Base-by-base conservation (phyloP, 306 rosid genomes). In the Trifolium pratense region DNA sequence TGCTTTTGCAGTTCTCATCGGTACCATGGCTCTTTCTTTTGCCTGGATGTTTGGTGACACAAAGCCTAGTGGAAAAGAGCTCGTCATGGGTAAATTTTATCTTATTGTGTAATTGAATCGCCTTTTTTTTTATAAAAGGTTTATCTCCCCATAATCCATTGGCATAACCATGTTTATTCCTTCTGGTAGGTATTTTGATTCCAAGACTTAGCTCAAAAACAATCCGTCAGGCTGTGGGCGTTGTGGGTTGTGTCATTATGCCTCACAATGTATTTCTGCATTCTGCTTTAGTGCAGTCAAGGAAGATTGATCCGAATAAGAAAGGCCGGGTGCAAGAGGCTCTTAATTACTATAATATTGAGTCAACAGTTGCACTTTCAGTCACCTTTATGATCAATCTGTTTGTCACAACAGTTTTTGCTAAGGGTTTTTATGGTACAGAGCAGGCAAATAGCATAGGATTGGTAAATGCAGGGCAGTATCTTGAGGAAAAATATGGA, bases 31-130 rank as follows among this genome's bases (percentile, higher is more conserved):
- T 74, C 69, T 91, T 76, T 84, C 97, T 23, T 91, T 91, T 76
- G 96, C 97, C 51, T 91, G 97, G 97, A 89, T 91, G 97, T 91
- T 89, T 86, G 91, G 80, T 56, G 97, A 91, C 66, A 34, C 96
- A 71, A 84, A 86, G 57, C 97, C 97, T 26, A 84, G 78, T 78
- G 87, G 90, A 62, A 86, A 82, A 77, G 87, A 91, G 77, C 97
- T 91, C 63, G 7, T 89, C 67, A 84, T 73, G 70, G 97, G 97
- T 91, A 89, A 69, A 10, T 42, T 39, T 60, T 70, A 29, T 71
- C 40, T 58, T 11, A 23, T 45, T 15, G 37, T 56, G 67, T 21
- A 51, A 9, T 68, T 74, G 51, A 15, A 69, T 25, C 64, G 7
- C 12, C 12, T 58, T 7, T 29, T 72, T n/a, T 46, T 72, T n/a